Percentiles rank a stretch among this genome's conserved stretches.
These are phyloP conservation scores for Fusarium equiseti DNA, from an alignment of 2,329 filamentous ascomycete genomes.

Conservation along the genomic window DNA sequence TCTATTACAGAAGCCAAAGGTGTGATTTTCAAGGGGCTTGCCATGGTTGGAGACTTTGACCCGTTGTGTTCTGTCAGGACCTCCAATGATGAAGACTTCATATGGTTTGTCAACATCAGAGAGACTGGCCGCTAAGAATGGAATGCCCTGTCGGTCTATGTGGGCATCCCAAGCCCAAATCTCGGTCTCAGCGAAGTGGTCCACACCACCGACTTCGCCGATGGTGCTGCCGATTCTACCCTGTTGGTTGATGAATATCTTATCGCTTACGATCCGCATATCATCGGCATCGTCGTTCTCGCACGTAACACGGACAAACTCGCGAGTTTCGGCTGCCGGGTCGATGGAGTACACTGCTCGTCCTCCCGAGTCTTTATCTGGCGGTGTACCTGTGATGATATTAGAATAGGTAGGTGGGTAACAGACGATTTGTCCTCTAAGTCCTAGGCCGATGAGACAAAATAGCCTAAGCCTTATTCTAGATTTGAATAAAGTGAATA, in stretches of 20 bases:
- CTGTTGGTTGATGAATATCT: conserved; percentile 19
- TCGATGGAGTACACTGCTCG: conserved; percentile 26
- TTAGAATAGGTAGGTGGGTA: too few species aligned
- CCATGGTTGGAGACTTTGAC: conserved; percentile 32
- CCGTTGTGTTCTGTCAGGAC: not conserved
- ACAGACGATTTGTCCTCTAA: too few species aligned
- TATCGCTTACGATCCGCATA: conserved; percentile 13
- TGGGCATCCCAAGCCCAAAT: conserved; percentile 32
- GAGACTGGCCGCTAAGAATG: conserved; percentile 30
- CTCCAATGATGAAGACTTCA: conserved; percentile 16
- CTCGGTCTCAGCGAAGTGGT: conserved; percentile 26
- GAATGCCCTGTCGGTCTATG: not conserved
- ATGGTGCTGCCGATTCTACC: conserved; percentile 5
- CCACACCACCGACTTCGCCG: conserved; percentile 16
- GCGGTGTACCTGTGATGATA: conserved; percentile 17
- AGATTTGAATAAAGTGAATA: too few species aligned
- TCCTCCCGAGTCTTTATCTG: conserved; percentile 13
- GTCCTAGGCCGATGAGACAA: too few species aligned
- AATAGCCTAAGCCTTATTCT: too few species aligned
- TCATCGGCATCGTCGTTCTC: conserved; percentile 29
- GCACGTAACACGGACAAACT: conserved; percentile 24
- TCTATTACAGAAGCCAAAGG: conserved; percentile 12
- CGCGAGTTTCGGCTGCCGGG: not conserved
- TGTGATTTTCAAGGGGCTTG: not conserved
- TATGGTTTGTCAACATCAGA: conserved; percentile 36